These are phyloP conservation scores for Arxiozyma telluris DNA, from an alignment of 1,139 yeast species.

Conservation along the genomic window DNA sequence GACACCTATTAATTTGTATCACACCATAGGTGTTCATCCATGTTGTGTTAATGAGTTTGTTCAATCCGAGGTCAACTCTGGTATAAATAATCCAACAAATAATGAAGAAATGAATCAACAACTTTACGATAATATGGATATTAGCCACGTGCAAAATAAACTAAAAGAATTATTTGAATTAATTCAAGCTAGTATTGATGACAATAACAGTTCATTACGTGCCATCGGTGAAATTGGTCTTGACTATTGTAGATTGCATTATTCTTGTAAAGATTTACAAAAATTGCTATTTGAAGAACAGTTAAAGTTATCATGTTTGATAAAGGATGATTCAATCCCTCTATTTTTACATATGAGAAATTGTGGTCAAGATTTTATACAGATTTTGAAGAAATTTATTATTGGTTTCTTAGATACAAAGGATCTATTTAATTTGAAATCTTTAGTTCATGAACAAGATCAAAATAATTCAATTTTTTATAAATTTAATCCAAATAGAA, in stretches of 20 bases:
- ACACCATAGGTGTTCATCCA: constrained; percentile 94
- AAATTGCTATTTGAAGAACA: constrained; percentile 59
- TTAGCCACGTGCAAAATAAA: constrained; percentile 10
- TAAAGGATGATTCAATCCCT: constrained; percentile 38
- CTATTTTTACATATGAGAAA: constrained; percentile 83
- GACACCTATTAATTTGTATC: constrained; percentile 34
- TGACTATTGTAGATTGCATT: constrained; percentile 83
- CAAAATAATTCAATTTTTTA: constrained; percentile 31
- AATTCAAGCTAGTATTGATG: constrained; percentile 39
- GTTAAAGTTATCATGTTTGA: constrained; percentile 34
- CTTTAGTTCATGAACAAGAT: constrained; percentile 13
- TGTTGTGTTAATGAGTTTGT: constrained; percentile 67
- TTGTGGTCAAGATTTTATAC: constrained; percentile 73
- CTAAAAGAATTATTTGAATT: constrained; percentile 39
- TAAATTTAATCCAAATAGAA: constrained; percentile 21
- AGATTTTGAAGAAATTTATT: constrained; percentile 51
- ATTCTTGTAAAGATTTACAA: constrained; percentile 63
- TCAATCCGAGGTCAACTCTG: constrained; percentile 8
- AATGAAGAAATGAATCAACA: constrained; percentile 22
- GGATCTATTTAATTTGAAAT: constrained; percentile 16
- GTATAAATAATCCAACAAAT: constrained; percentile 18
- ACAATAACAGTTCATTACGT: constrained; percentile 42
- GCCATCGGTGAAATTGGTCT: constrained; percentile 92
- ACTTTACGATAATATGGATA: constrained; percentile 33
- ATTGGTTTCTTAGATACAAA: constrained; percentile 30